Evolutionary conservation across 495 filamentous ascomycete species (phyloP).

Genomic region (Niebla homalea): DNA sequence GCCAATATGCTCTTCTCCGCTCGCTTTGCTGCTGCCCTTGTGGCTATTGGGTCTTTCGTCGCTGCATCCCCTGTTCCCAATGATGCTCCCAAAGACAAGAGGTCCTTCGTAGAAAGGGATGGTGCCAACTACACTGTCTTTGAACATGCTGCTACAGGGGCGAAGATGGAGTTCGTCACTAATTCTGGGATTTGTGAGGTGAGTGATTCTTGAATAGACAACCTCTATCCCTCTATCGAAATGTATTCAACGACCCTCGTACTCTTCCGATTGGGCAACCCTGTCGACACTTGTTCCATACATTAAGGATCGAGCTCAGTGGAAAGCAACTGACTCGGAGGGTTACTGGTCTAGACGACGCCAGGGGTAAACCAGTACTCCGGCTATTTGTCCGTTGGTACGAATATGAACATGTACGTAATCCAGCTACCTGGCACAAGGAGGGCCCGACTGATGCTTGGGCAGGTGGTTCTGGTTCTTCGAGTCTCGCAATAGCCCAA

Average conservation of each 20-base stretch:
- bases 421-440: background rate
- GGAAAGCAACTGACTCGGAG: too few species aligned
- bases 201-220: too few species aligned
- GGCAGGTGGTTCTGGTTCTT: conserved; percentile 22
- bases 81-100: conserved; percentile 22
- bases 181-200: conserved; percentile 41
- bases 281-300: too few species aligned
- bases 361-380: conserved; percentile 42
- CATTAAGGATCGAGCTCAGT: too few species aligned
- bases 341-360: conserved; percentile 24
- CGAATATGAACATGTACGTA: conserved; percentile 37
- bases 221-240: too few species aligned
- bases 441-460: background rate
- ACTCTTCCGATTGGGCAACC: too few species aligned
- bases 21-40: conserved; percentile 5
- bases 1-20: conserved; percentile 9
- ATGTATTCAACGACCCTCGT: too few species aligned
- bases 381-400: conserved; percentile 39
- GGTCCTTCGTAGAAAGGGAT: conserved; percentile 30
- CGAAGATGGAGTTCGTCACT: conserved; percentile 39
- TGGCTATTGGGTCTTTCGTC: conserved; percentile 13
- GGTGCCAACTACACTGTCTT: conserved; percentile 36
- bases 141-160: conserved; percentile 38
- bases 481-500: conserved; percentile 35
- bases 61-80: conserved; percentile 17